Conservation (phyloP, 495 filamentous ascomycete species). For the Glarea lozoyensis region DNA sequence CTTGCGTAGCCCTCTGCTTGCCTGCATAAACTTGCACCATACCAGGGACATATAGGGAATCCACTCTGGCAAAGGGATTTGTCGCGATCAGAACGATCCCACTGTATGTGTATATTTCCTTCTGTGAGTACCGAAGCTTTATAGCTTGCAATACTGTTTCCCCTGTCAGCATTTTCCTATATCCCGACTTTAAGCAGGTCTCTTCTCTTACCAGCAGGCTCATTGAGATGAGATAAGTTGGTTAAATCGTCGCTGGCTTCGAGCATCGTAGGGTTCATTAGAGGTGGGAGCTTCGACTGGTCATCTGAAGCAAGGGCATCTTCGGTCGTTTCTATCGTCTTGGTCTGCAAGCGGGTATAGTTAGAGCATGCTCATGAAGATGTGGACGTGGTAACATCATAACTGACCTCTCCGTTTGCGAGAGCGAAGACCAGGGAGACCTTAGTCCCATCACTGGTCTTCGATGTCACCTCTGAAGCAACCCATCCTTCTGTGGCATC, state of each 20-base stretch:
- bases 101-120: conserved; percentile 99
- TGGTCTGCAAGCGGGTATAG: conserved; percentile 43
- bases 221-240: conserved; percentile 95
- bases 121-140: conserved; percentile 93
- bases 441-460: conserved; percentile 74
- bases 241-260: conserved; percentile 98
- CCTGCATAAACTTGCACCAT: conserved; percentile 99
- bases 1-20: conserved; percentile 91
- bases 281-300: conserved; percentile 72
- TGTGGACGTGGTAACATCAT: conserved; percentile 8
- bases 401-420: conserved; percentile 80
- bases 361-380: conserved; percentile 5
- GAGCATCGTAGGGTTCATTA: conserved; percentile 98
- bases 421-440: conserved; percentile 77
- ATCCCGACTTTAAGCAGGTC: conserved; percentile 3
- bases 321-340: conserved; percentile 70
- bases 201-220: conserved; percentile 80
- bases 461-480: conserved; percentile 88
- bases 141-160: conserved; percentile 87
- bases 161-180: conserved; percentile 26
- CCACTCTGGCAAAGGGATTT: conserved; percentile 95
- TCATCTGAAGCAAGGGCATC: conserved; percentile 62
- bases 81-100: conserved; percentile 98
- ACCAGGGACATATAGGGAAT: conserved; percentile 95
- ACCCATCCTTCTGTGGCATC: conserved; percentile 94